phyloP scores from a whole-genome alignment of 2,329 filamentous ascomycete genomes.

The Seiridium cupressi region DNA sequence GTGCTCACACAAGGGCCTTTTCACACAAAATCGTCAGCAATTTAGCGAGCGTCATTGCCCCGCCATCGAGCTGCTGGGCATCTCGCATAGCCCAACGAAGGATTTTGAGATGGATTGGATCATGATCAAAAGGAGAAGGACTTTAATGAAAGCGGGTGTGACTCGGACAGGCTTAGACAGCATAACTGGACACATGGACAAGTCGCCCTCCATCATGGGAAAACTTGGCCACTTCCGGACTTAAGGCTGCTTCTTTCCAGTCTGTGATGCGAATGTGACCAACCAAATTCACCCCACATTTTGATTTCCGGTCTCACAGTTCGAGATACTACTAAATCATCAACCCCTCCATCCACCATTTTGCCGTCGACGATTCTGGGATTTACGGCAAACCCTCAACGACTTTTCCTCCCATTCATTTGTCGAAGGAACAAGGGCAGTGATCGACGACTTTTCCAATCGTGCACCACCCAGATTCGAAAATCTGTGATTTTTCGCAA shows the following conservation, averaged over 20 bases:
- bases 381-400: background rate
- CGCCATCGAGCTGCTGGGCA: background rate
- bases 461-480: no score
- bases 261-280: background rate
- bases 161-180: no score
- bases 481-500: background rate
- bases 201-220: no score
- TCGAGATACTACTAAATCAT: background rate
- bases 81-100: no score
- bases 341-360: background rate
- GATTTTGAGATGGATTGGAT: no score
- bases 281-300: background rate
- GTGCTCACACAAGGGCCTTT: no score
- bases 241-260: no score
- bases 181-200: no score
- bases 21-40: background rate
- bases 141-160: no score
- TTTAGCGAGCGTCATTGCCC: background rate
- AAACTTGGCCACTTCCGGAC: no score
- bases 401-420: slow-evolving; percentile 2
- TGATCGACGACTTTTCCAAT: no score
- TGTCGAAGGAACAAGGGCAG: background rate
- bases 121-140: no score
- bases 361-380: background rate
- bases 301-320: background rate